These are phyloP conservation scores for Blastobotrys niveus DNA, from an alignment of 1,139 yeast genomes.

Conservation along the genomic window DNA sequence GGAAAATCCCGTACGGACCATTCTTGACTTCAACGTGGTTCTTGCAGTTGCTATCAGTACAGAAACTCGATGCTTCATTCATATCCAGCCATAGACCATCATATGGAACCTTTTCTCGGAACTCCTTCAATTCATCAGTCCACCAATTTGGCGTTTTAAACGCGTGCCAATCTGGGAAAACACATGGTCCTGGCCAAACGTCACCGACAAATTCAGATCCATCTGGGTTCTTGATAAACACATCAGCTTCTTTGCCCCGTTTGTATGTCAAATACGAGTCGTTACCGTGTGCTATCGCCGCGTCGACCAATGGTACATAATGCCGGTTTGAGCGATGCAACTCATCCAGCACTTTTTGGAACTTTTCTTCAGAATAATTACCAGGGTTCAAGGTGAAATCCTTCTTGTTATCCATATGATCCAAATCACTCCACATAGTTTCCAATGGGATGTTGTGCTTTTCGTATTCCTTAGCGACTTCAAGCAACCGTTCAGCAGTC, in stretches of 20 bases:
- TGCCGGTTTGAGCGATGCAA: conserved; percentile 31
- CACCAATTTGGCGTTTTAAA: conserved; percentile 31
- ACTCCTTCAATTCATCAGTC: conserved; percentile 27
- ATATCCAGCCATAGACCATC: conserved; percentile 39
- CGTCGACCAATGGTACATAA: conserved; percentile 37
- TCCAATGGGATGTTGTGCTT: conserved; percentile 19
- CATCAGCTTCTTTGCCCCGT: conserved; percentile 31
- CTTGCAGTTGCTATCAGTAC: conserved; percentile 30
- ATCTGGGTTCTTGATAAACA: conserved; percentile 33
- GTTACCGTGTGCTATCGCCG: conserved; percentile 30
- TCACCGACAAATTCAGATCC: conserved; percentile 20
- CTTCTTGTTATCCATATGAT: conserved; percentile 30
- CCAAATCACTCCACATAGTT: conserved; percentile 22
- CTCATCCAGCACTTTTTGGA: conserved; percentile 26
- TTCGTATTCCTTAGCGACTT: conserved; percentile 13
- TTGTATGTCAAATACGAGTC: conserved; percentile 30
- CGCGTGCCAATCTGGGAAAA: conserved; percentile 35
- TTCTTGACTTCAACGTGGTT: conserved; percentile 22
- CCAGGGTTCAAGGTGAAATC: conserved; percentile 35
- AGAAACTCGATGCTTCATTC: conserved; percentile 37
- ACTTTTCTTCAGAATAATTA: conserved; percentile 27
- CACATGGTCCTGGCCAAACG: conserved; percentile 31
- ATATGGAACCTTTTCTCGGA: conserved; percentile 29
- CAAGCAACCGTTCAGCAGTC: conserved; percentile 15
- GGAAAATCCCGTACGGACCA: conserved; percentile 22